A percentile compares a stretch with the other conserved stretches of the same genome.
These are phyloP conservation scores for Ligustrum vulgare DNA, from an alignment of 257 asterid genomes.

Conservation along the genomic window DNA sequence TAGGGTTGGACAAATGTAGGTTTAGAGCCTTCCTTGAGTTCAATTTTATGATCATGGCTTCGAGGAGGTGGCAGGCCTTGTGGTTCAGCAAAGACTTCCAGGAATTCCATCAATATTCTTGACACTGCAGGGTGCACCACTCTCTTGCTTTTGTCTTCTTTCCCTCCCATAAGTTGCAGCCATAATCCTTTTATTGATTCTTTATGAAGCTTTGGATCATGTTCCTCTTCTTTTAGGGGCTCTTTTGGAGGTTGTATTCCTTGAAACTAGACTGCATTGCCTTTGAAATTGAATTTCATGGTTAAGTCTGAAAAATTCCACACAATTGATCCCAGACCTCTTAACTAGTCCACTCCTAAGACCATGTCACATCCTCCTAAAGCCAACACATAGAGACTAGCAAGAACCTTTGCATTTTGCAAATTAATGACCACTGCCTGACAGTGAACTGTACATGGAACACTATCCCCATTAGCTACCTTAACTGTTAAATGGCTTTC, in stretches of 20 bases:
- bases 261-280: not conserved
- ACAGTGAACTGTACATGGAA: not conserved
- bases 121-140: not conserved
- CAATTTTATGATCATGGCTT: not conserved
- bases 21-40: not conserved
- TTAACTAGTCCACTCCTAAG: conserved; percentile 2
- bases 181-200: not conserved
- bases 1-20: not conserved
- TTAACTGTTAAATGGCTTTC: not conserved
- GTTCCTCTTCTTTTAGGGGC: not conserved
- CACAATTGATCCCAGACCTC: not conserved
- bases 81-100: not conserved
- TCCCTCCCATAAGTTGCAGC: not conserved
- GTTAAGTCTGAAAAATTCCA: not conserved
- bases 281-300: not conserved
- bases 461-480: conserved; percentile 2
- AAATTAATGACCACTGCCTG: not conserved
- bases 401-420: not conserved
- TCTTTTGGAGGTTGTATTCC: not conserved
- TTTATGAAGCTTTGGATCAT: not conserved
- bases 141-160: not conserved
- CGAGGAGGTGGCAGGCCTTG: not conserved
- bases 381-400: not conserved
- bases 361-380: not conserved
- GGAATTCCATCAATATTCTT: not conserved